Conservation (phyloP, 116 monocot species). For the Papilionanthe hybrid region DNA sequence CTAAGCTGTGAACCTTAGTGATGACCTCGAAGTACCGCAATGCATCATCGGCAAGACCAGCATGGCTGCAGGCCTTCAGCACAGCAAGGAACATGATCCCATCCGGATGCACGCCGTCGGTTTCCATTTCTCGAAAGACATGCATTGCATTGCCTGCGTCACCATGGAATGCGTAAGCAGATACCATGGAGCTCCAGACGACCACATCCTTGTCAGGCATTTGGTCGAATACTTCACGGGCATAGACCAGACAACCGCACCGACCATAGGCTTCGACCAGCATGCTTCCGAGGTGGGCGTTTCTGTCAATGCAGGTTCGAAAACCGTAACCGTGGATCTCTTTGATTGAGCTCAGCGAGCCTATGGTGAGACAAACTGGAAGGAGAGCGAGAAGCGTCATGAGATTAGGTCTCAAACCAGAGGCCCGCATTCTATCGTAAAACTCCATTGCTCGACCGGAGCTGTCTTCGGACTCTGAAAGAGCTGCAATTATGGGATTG, state of each 20-base stretch:
- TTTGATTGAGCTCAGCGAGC: conserved; percentile 33
- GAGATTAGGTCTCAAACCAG: conserved; percentile 36
- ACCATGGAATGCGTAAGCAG: conserved; percentile 64
- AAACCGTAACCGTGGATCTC: conserved; percentile 56
- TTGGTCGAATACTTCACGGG: conserved; percentile 35
- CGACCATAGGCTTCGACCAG: conserved; percentile 70
- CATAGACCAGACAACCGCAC: conserved; percentile 39
- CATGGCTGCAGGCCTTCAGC: conserved; percentile 74
- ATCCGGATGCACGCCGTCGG: conserved; percentile 36
- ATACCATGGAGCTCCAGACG: conserved; percentile 69
- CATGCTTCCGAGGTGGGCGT: conserved; percentile 45
- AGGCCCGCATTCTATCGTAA: conserved; percentile 39
- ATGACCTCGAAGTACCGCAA: conserved; percentile 49
- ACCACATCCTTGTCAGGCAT: conserved; percentile 55
- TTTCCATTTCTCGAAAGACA: conserved; percentile 38
- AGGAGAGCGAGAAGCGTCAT: conserved; percentile 59
- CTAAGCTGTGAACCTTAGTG: conserved; percentile 25
- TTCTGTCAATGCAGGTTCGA: conserved; percentile 12
- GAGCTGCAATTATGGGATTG: conserved; percentile 55
- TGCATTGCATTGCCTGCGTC: conserved; percentile 34
- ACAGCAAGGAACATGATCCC: conserved; percentile 56
- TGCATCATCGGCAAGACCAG: conserved; percentile 56
- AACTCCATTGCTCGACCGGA: conserved; percentile 31
- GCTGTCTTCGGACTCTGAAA: conserved; percentile 23
- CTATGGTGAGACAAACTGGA: conserved; percentile 26